Conservation (phyloP, 106 monocot genomes). For the Apostasia ramifera region DNA sequence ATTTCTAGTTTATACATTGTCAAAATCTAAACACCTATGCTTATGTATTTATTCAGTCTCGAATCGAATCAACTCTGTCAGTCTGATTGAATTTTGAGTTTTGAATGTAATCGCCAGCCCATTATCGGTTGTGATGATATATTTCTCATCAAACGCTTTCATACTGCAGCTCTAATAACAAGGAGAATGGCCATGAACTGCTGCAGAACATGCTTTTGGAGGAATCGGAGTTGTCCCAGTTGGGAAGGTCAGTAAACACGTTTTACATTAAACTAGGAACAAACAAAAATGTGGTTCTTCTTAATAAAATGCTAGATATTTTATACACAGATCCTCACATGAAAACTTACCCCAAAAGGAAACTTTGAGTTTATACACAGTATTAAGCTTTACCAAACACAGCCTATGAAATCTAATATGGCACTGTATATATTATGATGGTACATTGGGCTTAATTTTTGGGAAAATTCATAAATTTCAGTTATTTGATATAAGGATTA, state of each 20-base stretch:
- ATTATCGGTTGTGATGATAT: neutral
- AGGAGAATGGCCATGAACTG: conserved; percentile 9
- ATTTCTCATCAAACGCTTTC: neutral
- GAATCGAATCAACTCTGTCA: neutral
- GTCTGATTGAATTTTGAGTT: neutral
- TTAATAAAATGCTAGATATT: no score
- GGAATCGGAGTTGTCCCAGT: conserved; percentile 68
- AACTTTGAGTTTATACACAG: no score
- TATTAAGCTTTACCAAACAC: no score
- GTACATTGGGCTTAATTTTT: no score
- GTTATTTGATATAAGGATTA: no score
- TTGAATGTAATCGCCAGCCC: no score
- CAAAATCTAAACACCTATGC: neutral
- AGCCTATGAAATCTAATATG: no score
- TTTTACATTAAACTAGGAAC: neutral
- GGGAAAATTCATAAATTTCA: no score
- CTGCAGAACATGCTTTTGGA: conserved; percentile 58
- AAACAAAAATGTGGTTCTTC: no score
- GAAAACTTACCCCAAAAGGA: no score
- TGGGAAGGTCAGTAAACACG: conserved; percentile 47
- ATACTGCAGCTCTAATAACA: conserved; percentile 10
- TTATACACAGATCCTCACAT: no score
- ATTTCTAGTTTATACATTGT: neutral
- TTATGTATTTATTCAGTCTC: neutral
- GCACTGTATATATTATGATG: no score